A percentile compares a stretch with the other conserved stretches of the same genome.
phyloP scores from a whole-genome alignment of 148 eudicot species.

The Cornus suecica region DNA sequence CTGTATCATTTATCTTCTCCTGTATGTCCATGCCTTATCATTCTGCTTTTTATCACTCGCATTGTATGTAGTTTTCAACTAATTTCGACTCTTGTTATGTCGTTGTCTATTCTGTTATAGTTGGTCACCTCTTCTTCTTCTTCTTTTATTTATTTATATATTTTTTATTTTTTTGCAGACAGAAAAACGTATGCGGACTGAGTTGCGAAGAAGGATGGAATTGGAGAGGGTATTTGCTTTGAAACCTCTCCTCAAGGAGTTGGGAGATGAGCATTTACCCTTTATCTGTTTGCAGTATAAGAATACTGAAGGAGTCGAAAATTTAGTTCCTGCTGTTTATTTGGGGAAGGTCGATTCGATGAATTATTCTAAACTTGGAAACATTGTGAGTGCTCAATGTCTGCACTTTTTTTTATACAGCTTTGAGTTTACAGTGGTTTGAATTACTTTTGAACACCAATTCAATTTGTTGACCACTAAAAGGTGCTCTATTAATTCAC shows the following conservation, averaged over 20 bases:
- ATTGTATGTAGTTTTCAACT: not conserved
- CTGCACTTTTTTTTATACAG: not conserved
- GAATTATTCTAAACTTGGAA: conserved; percentile 50
- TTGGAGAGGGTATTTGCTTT: conserved; percentile 70
- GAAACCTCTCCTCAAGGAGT: conserved; percentile 57
- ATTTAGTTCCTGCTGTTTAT: conserved; percentile 71
- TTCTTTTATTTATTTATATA: too few relatives aligned
- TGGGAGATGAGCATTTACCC: conserved; percentile 65
- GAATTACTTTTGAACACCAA: not conserved
- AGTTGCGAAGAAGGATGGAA: conserved; percentile 71
- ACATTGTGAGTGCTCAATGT: conserved; percentile 48
- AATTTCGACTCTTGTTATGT: not conserved
- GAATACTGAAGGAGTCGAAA: conserved; percentile 68
- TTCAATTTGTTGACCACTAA: not conserved
- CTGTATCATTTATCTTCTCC: conserved; percentile 1
- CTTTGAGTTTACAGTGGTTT: conserved; percentile 8
- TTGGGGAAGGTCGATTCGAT: conserved; percentile 71
- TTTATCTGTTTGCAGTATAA: conserved; percentile 70
- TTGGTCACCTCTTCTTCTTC: conserved; percentile 13
- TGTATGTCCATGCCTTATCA: not conserved
- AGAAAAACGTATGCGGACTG: conserved; percentile 62
- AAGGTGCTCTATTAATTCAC: not conserved
- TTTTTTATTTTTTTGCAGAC: conserved; percentile 26
- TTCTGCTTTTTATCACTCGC: not conserved
- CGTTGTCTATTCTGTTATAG: not conserved